A percentile compares a stretch with the other conserved stretches of the same genome.
Evolutionary conservation across 2,329 filamentous ascomycete genomes (phyloP).

Genomic region (Colletotrichum sp.): DNA sequence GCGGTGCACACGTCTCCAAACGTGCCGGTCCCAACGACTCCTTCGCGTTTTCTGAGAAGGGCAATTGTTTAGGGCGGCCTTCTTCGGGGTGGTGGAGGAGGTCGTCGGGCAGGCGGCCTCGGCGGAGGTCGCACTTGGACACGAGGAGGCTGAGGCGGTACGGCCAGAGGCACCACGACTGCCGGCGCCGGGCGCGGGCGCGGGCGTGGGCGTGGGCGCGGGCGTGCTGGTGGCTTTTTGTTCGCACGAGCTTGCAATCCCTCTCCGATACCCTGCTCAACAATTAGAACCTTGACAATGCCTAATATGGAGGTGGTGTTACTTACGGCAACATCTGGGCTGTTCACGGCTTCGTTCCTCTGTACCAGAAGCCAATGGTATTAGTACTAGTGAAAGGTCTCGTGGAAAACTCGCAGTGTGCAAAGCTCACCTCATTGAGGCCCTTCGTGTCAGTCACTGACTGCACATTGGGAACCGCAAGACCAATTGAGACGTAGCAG

Average conservation of each 20-base stretch:
- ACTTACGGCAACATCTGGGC: neutral
- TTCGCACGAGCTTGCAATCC: neutral
- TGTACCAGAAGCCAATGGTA: neutral
- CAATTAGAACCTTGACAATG: neutral
- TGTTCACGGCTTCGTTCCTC: neutral
- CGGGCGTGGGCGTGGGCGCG: too few species aligned
- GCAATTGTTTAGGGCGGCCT: neutral
- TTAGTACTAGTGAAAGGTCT: neutral
- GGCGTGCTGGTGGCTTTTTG: neutral
- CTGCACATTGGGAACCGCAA: neutral
- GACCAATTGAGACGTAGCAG: neutral
- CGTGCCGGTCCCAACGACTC: too few species aligned
- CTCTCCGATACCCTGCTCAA: neutral
- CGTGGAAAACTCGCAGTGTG: neutral
- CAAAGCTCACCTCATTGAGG: neutral
- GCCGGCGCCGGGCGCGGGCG: neutral
- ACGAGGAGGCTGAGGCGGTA: neutral
- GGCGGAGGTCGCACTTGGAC: neutral
- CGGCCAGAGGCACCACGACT: neutral
- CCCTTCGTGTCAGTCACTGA: neutral
- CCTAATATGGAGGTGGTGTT: rapidly evolving
- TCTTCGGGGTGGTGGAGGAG: neutral
- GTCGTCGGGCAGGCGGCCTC: neutral
- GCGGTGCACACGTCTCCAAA: neutral
- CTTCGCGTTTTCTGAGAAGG: neutral